Evolutionary conservation across 2,329 filamentous ascomycete genomes (phyloP).

Genomic region (Moelleriella libera): DNA sequence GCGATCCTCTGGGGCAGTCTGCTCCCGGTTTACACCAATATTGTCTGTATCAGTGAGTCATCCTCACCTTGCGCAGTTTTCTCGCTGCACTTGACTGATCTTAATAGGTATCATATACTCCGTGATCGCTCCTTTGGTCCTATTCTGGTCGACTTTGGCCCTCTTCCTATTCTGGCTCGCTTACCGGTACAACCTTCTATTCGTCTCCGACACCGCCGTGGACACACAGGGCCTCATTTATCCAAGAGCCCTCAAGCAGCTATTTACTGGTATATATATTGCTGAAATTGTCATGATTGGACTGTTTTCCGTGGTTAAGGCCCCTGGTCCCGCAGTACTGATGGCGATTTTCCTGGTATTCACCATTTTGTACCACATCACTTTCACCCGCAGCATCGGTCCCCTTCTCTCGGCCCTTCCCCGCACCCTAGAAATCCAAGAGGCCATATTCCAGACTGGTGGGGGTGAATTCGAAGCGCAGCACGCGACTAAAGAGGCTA

Average conservation of each 20-base stretch:
- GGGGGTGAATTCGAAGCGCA: conserved; percentile 10
- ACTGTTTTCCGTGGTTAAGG: conserved; percentile 57
- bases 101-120: conserved; percentile 57
- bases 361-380: conserved; percentile 62
- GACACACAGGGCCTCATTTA: conserved; percentile 87
- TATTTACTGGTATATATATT: conserved; percentile 70
- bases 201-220: conserved; percentile 62
- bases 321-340: conserved; percentile 56
- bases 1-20: conserved; percentile 65
- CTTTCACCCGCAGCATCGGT: conserved; percentile 52
- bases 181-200: conserved; percentile 78
- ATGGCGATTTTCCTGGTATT: conserved; percentile 67
- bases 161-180: conserved; percentile 70
- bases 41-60: conserved; percentile 50
- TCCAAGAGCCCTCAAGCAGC: conserved; percentile 75
- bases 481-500: conserved; percentile 5
- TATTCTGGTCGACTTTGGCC: conserved; percentile 67
- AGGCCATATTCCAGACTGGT: conserved; percentile 21
- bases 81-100: not conserved
- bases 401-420: conserved; percentile 62
- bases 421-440: conserved; percentile 36
- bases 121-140: conserved; percentile 68
- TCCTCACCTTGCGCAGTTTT: too few species aligned
- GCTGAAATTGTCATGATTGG: conserved; percentile 69
- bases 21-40: conserved; percentile 60